Conservation (phyloP, 495 filamentous ascomycete genomes). For the Talaromyces liani region DNA sequence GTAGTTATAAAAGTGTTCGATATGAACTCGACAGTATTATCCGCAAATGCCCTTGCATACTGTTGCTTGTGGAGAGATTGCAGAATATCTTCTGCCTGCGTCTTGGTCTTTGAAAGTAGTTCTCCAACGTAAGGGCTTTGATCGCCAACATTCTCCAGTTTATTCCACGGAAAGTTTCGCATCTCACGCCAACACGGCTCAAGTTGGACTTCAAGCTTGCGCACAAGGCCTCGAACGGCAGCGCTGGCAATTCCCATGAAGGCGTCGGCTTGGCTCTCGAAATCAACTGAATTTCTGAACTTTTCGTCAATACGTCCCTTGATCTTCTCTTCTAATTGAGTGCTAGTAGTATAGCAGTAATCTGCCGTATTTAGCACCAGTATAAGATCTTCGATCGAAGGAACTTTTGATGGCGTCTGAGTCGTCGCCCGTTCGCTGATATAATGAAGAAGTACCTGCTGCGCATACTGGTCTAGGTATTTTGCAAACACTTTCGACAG, state of each 20-base stretch:
- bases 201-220: conserved; percentile 70
- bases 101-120: conserved; percentile 63
- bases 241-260: conserved; percentile 94
- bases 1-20: conserved; percentile 71
- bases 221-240: conserved; percentile 74
- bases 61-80: conserved; percentile 80
- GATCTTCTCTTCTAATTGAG: conserved; percentile 90
- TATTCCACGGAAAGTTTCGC: conserved; percentile 93
- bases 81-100: conserved; percentile 63
- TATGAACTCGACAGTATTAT: conserved; percentile 83
- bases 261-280: conserved; percentile 86
- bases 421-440: conserved; percentile 53
- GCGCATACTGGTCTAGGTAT: conserved; percentile 91
- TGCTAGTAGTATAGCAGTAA: conserved; percentile 91
- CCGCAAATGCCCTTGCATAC: conserved; percentile 89
- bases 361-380: conserved; percentile 93
- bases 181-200: conserved; percentile 94
- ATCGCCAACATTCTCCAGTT: conserved; percentile 89
- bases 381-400: conserved; percentile 68
- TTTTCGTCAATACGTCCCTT: conserved; percentile 78
- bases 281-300: conserved; percentile 65
- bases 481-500: conserved; percentile 80
- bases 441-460: conserved; percentile 79
- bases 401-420: conserved; percentile 42
- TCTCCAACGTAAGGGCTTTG: conserved; percentile 88